Evolutionary conservation across 305 asterid species (phyloP), one percentile per base, ranked within the genome.

Genomic region (Fraxinus velutina): DNA sequence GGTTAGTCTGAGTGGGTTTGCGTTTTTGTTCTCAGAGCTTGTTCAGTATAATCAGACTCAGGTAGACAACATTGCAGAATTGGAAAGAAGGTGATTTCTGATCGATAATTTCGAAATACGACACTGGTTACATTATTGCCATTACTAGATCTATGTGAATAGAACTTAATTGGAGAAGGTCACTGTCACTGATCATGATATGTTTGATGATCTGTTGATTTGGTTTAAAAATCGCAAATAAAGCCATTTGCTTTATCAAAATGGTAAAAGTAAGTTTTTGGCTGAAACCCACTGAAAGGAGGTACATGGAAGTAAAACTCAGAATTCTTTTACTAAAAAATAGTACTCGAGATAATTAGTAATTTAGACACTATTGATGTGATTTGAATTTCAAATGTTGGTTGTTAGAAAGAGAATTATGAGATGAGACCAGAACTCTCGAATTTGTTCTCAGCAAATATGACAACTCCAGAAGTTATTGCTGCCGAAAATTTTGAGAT

Each of bases 21-120:
- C 97, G 0, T 92, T 92, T 91, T 87, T 94, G 83, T 94, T 94
- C 79, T 94, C 98, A 6, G 98, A 92, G 92, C 91, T 94, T 79
- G 98, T 92, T 88, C 98, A 94, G 87, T 94, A 94, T 87, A 94
- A 92, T 88, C 98, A 94, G 86, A 92, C 95, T 12, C 97, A 94
- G 85, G 98, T 94, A 8, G 97, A 94, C 86, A 94, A 94, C 88
- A 94, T 94, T 17, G 92, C 94, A 1, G 97, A 94, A 86, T 86
- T 94, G 82, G 98, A 94, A 76, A 84, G 97, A 86, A 94, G 97
- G 98, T 94, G 87, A 85, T 75, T 60, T 2, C 73, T 72, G 21
- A 50, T 82, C 70, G 21, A 68, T 55, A 9, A 4, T 78, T 80
- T 60, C 72, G 24, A 24, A 17, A 55, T 27, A 12, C 13, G 36